Base-by-base conservation (phyloP, 306 rosid genomes). In the Geum urbanum region DNA sequence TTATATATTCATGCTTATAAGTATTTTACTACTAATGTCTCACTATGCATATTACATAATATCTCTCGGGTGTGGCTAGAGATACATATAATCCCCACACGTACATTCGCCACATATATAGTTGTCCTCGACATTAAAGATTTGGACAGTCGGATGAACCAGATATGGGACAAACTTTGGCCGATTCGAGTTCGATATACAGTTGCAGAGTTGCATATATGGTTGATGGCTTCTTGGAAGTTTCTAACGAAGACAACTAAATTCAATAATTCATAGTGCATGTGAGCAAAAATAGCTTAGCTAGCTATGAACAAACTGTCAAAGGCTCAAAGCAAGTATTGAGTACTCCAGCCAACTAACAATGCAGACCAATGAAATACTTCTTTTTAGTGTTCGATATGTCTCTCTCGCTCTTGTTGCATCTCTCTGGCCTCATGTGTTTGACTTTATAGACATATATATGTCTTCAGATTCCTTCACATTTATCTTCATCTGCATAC, bases 391-490 rank as follows among this genome's bases (percentile, higher is more conserved):
- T n/a, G n/a, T 41, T 57, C 63, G 63, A 16, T 57, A n/a, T n/a
- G n/a, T 27, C 2, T 5, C 2, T 27, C 12, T 13, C 6, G 2
- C 43, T 14, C 63, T 58, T 58, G 40, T 12, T 24, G 18, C 43
- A n/a, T n/a, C 18, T 15, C 12, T 24, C 63, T 32, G 43, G 18
- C 63, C 63, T 13, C 41, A 32, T 32, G 63, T 32, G 43, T 58
- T 14, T 13, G 63, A 58, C 43, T 57, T 13, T 18, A 27, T 11
- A 54, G 4, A 5, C 13, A 24, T 27, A 57, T 57, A 57, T 57
- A 58, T 58, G 63, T 58, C 14, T 32, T 18, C 41, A 58, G 43
- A 58, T 58, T 58, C 63, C 63, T 27, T 58, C 63, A 10, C 63
- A 13, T 27, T 16, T 40, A 56, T 24, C n/a, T 56, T 13, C 12